Conservation (phyloP, 495 filamentous ascomycete genomes). For the Aspergillus steynii region DNA sequence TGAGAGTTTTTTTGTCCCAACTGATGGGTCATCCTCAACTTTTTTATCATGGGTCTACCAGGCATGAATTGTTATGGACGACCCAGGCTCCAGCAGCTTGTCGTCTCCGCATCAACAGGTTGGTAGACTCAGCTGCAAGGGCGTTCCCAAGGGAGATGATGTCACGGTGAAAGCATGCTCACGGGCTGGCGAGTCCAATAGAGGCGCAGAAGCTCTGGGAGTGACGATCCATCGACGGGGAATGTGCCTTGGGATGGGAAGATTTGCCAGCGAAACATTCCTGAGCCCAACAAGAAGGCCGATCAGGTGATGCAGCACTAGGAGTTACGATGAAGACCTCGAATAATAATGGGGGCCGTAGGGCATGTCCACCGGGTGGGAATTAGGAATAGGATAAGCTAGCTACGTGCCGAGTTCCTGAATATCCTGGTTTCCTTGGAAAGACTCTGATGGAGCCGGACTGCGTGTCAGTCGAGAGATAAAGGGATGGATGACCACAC, state of each 20-base stretch:
- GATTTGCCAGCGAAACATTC: neutral
- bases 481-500: neutral
- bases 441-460: neutral
- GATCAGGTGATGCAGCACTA: neutral
- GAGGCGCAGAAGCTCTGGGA: neutral
- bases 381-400: no score
- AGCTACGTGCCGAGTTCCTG: neutral
- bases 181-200: no score
- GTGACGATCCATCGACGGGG: conserved; percentile 1
- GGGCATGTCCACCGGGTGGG: neutral
- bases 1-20: neutral
- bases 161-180: neutral
- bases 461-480: neutral
- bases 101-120: no score
- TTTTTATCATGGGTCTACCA: neutral
- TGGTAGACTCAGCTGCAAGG: neutral
- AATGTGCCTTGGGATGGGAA: neutral
- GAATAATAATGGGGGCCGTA: neutral
- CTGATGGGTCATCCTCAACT: neutral
- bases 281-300: neutral
- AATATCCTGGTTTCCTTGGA: neutral
- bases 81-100: no score
- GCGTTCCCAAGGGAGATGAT: neutral
- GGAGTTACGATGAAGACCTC: no score
- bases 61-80: no score